Percentiles rank a stretch among this genome's conserved stretches.
Evolutionary conservation across 2,329 filamentous ascomycete genomes (phyloP).

Genomic region (Stenocarpella maydis): DNA sequence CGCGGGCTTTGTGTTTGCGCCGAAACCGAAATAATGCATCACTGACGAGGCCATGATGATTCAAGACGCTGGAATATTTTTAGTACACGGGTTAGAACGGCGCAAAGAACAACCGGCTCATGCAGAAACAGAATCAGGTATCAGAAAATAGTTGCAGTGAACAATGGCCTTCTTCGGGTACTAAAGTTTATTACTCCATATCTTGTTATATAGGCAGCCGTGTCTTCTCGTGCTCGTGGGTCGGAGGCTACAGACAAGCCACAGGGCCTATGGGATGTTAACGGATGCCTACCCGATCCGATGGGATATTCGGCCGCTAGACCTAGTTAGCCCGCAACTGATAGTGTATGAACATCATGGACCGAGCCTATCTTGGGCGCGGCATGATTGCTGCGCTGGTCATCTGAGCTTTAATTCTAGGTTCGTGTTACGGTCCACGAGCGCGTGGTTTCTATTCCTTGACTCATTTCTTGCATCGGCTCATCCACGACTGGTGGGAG

Average conservation of each 20-base stretch:
- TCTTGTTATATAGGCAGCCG: conserved; percentile 18
- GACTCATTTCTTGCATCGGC: conserved; percentile 8
- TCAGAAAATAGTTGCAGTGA: background rate
- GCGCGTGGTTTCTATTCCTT: background rate
- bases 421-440: background rate
- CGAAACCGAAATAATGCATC: conserved; percentile 29
- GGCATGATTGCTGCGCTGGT: conserved; percentile 15
- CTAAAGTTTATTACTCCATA: background rate
- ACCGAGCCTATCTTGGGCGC: conserved; percentile 17
- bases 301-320: conserved; percentile 16
- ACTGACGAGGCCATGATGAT: conserved; percentile 23
- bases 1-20: background rate
- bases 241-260: background rate
- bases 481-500: conserved; percentile 4
- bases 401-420: background rate
- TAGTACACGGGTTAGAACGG: background rate
- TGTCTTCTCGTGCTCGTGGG: background rate
- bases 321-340: conserved; percentile 1
- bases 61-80: background rate
- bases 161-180: background rate
- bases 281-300: conserved; percentile 18
- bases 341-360: background rate
- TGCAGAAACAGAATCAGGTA: background rate
- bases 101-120: background rate
- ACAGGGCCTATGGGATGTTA: background rate